These are phyloP conservation scores for Forsythia suspensa DNA, from an alignment of 257 asterid genomes.

Conservation along the genomic window DNA sequence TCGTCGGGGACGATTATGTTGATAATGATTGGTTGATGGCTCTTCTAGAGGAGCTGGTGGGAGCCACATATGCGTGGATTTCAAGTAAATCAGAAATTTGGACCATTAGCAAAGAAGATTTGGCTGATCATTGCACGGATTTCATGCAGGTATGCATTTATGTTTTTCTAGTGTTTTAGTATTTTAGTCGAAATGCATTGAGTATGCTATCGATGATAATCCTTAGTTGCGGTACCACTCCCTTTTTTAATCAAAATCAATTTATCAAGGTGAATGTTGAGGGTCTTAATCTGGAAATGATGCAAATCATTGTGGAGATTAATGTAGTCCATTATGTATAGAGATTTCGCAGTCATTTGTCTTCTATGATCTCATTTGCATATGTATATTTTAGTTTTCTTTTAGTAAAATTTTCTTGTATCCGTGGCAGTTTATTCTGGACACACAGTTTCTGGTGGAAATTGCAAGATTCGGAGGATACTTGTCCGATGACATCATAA, in stretches of 20 bases:
- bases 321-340: background rate
- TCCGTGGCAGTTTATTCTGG: conserved; percentile 51
- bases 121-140: conserved; percentile 23
- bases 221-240: no score
- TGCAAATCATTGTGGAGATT: background rate
- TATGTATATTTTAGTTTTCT: background rate
- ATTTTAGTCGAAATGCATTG: background rate
- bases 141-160: conserved; percentile 51
- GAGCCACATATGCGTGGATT: conserved; percentile 44
- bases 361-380: background rate
- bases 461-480: conserved; percentile 58
- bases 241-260: no score
- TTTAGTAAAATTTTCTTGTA: conserved; percentile 4
- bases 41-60: conserved; percentile 52
- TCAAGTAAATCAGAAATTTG: conserved; percentile 34
- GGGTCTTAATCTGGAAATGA: background rate
- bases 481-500: conserved; percentile 37
- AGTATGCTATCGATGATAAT: background rate
- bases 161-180: background rate
- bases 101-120: conserved; percentile 27
- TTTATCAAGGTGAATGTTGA: no score
- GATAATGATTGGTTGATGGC: conserved; percentile 46
- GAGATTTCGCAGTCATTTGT: background rate
- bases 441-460: conserved; percentile 67
- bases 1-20: conserved; percentile 45